These are phyloP conservation scores for Phytopythium mirpurense DNA, from an alignment of 352 stramenopile genomes.

Conservation along the genomic window DNA sequence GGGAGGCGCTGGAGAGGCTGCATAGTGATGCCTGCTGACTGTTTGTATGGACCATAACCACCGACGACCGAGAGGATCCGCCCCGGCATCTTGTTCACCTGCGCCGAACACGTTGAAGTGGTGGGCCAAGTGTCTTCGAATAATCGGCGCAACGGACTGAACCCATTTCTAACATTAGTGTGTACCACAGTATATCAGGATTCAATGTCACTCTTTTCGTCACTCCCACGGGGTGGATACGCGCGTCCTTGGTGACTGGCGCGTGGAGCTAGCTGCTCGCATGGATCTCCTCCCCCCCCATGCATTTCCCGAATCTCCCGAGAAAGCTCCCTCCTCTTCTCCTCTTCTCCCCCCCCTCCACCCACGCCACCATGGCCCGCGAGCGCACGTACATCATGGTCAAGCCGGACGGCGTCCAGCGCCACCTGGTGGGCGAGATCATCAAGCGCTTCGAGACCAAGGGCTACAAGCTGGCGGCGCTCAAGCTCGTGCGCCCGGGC, in stretches of 20 bases:
- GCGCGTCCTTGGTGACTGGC: not conserved
- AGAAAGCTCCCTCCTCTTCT: not conserved
- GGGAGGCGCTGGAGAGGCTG: not conserved
- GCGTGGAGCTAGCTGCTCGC: too few species aligned
- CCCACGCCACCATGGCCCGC: slow-evolving; percentile 26
- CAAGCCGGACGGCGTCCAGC: slow-evolving; percentile 98
- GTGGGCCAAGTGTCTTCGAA: too few species aligned
- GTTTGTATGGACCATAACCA: not conserved
- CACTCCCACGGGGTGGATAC: not conserved
- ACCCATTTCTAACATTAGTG: not conserved
- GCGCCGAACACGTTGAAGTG: too few species aligned
- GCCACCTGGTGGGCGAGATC: slow-evolving; percentile 94
- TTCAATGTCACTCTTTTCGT: not conserved
- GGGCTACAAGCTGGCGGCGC: slow-evolving; percentile 96
- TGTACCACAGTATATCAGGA: not conserved
- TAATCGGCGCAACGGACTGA: not conserved
- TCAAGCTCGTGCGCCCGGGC: slow-evolving; percentile 88
- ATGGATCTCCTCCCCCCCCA: not conserved
- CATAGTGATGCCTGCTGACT: too few species aligned
- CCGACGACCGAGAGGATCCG: too few species aligned
- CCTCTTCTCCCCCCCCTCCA: not conserved
- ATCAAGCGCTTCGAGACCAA: slow-evolving; percentile 97
- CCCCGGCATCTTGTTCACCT: too few species aligned
- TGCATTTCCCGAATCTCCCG: slow-evolving; percentile 8
- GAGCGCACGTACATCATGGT: slow-evolving; percentile 91